A percentile compares a stretch with the other conserved stretches of the same genome.
phyloP scores from a whole-genome alignment of 2,329 filamentous ascomycete genomes.

The Beauveria sp. region DNA sequence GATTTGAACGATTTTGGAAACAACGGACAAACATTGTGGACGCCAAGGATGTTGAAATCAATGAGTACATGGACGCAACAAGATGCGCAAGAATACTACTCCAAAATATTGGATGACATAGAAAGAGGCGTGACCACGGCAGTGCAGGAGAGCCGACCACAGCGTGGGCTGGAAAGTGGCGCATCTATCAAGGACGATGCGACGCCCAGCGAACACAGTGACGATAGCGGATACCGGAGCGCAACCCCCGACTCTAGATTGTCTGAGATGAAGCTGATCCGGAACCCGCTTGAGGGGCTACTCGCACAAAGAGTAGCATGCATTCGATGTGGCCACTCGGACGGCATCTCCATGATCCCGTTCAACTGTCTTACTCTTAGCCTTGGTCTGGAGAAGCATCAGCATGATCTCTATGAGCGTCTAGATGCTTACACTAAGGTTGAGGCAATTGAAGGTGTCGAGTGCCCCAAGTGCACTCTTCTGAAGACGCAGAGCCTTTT shows the following conservation, averaged over 20 bases:
- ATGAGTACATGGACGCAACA: constrained; percentile 96
- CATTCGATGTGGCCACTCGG: constrained; percentile 74
- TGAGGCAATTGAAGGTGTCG: constrained; percentile 80
- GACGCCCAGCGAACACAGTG: constrained; percentile 41
- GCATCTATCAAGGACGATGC: constrained; percentile 32
- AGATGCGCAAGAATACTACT: constrained; percentile 96
- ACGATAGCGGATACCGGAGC: constrained; percentile 52
- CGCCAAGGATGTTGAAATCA: constrained; percentile 71
- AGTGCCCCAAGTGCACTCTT: constrained; percentile 87
- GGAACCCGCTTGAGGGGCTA: constrained; percentile 80
- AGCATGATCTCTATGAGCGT: constrained; percentile 68
- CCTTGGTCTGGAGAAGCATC: constrained; percentile 53
- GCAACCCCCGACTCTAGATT: constrained; percentile 30
- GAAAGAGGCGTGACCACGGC: constrained; percentile 65
- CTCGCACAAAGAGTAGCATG: constrained; percentile 86
- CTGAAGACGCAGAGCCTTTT: constrained; percentile 47
- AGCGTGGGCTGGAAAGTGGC: constrained; percentile 33
- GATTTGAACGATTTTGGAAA: constrained; percentile 63
- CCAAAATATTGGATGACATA: constrained; percentile 77
- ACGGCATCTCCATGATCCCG: constrained; percentile 81
- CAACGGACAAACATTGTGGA: constrained; percentile 74
- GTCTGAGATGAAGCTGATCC: constrained; percentile 32
- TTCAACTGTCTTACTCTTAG: constrained; percentile 92
- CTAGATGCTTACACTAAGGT: constrained; percentile 78
- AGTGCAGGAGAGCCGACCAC: constrained; percentile 20